Percentiles rank a stretch among this genome's conserved stretches.
Conservation (phyloP, 1,139 yeast species). For the Yamadazyma atmosphaerica region DNA sequence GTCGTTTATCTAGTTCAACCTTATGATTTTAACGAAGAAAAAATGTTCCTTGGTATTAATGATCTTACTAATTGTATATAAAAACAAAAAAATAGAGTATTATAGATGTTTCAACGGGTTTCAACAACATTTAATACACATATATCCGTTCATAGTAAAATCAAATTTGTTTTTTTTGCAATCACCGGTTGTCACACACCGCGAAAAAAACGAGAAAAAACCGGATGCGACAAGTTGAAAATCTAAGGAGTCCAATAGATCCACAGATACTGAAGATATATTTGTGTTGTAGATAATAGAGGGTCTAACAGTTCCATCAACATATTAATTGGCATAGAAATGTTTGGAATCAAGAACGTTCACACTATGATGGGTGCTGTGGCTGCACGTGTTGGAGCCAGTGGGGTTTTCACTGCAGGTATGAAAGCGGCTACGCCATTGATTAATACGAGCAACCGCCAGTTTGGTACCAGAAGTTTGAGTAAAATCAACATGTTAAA, state of each 20-base stretch:
- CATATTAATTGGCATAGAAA: not conserved
- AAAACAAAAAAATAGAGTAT: not conserved
- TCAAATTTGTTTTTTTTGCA: too few species aligned
- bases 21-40: conserved; percentile 10
- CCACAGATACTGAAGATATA: not conserved
- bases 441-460: too few species aligned
- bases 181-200: not conserved
- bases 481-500: not conserved
- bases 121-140: conserved; percentile 9
- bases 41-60: not conserved
- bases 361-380: not conserved
- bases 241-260: not conserved
- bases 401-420: not conserved
- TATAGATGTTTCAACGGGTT: conserved; percentile 7
- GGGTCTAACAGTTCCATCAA: not conserved
- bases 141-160: conserved; percentile 1
- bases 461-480: not conserved
- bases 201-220: not conserved
- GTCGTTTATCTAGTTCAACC: conserved; percentile 13
- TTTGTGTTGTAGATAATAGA: too few species aligned
- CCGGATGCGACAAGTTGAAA: not conserved
- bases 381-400: not conserved
- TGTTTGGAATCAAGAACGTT: not conserved
- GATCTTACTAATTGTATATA: not conserved
- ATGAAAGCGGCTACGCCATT: not conserved